A percentile compares a stretch with the other conserved stretches of the same genome.
These are phyloP conservation scores for Chlamydomonas asymmetrica DNA, from an alignment of 139 green algal genomes.

Conservation along the genomic window DNA sequence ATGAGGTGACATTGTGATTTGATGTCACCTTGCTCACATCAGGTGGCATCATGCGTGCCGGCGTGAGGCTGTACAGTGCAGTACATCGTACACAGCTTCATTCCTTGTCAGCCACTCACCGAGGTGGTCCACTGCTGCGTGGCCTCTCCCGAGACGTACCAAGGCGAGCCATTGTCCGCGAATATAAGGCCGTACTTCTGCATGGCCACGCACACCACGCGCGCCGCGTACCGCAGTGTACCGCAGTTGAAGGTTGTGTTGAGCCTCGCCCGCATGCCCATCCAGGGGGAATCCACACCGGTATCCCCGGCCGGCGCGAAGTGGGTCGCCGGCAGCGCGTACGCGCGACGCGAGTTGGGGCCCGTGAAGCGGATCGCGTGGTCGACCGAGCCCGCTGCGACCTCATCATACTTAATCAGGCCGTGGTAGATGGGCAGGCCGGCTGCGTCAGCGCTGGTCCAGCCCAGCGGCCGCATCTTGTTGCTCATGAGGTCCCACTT, in stretches of 20 bases:
- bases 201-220: slow-evolving; percentile 29
- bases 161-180: slow-evolving; percentile 41
- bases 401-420: slow-evolving; percentile 28
- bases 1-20: neutral
- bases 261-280: slow-evolving; percentile 40
- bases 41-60: neutral
- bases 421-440: slow-evolving; percentile 37
- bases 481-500: slow-evolving; percentile 21
- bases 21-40: neutral
- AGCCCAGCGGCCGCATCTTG: slow-evolving; percentile 15
- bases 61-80: neutral
- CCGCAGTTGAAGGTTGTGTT: slow-evolving; percentile 17
- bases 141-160: slow-evolving; percentile 23
- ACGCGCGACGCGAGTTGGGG: slow-evolving; percentile 9
- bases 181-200: slow-evolving; percentile 42
- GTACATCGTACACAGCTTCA: neutral
- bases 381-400: slow-evolving; percentile 22
- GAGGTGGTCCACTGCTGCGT: too few species aligned
- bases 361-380: slow-evolving; percentile 48
- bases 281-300: slow-evolving; percentile 25
- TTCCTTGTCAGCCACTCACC: neutral
- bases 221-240: neutral
- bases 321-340: slow-evolving; percentile 29
- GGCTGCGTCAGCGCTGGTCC: slow-evolving; percentile 39
- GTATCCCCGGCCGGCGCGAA: slow-evolving; percentile 6